Evolutionary conservation across 345 rosid species (phyloP), one percentile per base, ranked within the genome.

Genomic region (Litchi chinensis): DNA sequence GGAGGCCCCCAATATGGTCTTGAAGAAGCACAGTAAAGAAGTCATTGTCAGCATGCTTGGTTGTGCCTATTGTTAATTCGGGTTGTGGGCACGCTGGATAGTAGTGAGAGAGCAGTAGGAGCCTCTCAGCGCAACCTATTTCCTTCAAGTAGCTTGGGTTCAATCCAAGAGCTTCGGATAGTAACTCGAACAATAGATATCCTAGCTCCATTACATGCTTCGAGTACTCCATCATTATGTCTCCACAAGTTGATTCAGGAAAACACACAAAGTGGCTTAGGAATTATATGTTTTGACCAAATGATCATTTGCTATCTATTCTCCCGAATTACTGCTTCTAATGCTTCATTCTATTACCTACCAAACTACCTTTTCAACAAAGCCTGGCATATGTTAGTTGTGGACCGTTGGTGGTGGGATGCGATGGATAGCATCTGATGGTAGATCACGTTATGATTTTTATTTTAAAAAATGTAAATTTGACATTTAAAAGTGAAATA

Each of bases 51-150:
- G 89, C 32, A 44, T 88, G 93, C 59, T 77, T 69, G 79, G 82
- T 80, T 66, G 88, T 72, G 41, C 92, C 93, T 63, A 89, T 11
- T 18, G 93, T 84, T 32, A 85, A 76, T 26, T 87, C 90, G 8
- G 93, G 92, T 82, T 83, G 83, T 2, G 91, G 96, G 64, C 93
- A 92, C 0, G 87, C 77, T 1, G 91, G 92, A 73, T 89, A 90
- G 79, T 92, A 92, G 75, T 90, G 92, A 73, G 85, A 39, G 6
- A 92, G 59, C 62, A 84, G 48, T 18, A 9, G 11, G 2, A 87
- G 78, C 5, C 93, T 91, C 66, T 84, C 80, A 0, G 79, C 75
- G 26, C 90, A 87, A 6, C 74, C 86, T 64, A 85, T 85, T 39
- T 84, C 90, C 15, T 72, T 77, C 11, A 89, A 87, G 79, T 83